A percentile compares a stretch with the other conserved stretches of the same genome.
phyloP scores from a whole-genome alignment of 108 stramenopile species.

The Cafeteria roenbergensis region DNA sequence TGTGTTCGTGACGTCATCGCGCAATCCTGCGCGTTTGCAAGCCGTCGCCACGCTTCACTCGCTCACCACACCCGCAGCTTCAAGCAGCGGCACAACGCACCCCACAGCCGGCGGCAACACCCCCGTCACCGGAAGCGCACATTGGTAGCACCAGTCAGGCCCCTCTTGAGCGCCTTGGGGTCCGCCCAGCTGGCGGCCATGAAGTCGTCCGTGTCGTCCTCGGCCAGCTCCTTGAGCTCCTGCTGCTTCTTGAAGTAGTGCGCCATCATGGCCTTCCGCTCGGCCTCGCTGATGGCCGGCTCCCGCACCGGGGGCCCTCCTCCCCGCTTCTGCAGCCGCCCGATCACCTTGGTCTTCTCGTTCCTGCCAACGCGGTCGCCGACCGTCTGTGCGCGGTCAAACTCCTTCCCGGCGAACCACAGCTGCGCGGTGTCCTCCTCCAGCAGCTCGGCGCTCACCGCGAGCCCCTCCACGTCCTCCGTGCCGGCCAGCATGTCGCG shows the following conservation, averaged over 20 bases:
- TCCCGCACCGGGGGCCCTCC: constrained; percentile 64
- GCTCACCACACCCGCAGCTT: no score
- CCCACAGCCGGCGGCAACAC: no score
- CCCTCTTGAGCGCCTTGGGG: constrained; percentile 53
- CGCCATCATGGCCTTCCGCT: constrained; percentile 76
- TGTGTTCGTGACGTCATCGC: no score
- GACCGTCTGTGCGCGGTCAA: constrained; percentile 26
- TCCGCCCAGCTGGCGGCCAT: constrained; percentile 65
- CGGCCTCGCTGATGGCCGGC: constrained; percentile 63
- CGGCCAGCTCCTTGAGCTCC: constrained; percentile 39
- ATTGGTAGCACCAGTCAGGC: constrained; percentile 4
- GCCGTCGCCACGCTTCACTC: no score
- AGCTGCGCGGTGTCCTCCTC: constrained; percentile 52
- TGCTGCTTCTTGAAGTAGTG: constrained; percentile 75
- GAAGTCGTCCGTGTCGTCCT: constrained; percentile 70
- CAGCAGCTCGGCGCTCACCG: constrained; percentile 33
- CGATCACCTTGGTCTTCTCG: constrained; percentile 69
- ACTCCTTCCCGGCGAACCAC: constrained; percentile 68
- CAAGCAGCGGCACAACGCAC: no score
- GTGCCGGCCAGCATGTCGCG: constrained; percentile 43
- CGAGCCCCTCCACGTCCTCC: constrained; percentile 32
- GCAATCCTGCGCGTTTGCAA: no score
- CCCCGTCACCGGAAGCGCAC: constrained; percentile 9
- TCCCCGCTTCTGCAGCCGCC: constrained; percentile 55
- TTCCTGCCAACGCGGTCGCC: constrained; percentile 61